Percentiles rank a stretch among this genome's conserved stretches.
phyloP scores from a whole-genome alignment of 2,329 filamentous ascomycete genomes.

The Anisogramma anomala region DNA sequence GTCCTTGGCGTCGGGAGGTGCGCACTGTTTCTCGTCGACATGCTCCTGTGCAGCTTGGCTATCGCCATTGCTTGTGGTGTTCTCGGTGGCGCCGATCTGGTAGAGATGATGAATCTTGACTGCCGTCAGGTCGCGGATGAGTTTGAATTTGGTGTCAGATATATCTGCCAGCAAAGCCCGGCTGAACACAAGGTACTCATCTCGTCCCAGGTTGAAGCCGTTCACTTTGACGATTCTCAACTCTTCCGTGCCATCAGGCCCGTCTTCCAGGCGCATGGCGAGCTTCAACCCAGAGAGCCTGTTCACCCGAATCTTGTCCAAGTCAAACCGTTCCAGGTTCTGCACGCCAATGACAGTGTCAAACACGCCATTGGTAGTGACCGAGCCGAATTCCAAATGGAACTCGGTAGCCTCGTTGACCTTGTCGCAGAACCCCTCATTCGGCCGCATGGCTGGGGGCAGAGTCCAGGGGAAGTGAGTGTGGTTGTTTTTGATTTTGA shows the following conservation, averaged over 20 bases:
- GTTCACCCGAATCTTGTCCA: constrained; percentile 36
- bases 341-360: constrained; percentile 35
- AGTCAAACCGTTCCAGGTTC: constrained; percentile 33
- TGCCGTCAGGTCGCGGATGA: constrained; percentile 53
- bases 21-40: constrained; percentile 8
- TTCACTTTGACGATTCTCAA: constrained; percentile 74
- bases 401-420: constrained; percentile 63
- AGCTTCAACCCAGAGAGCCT: constrained; percentile 49
- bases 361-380: constrained; percentile 32
- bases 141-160: constrained; percentile 73
- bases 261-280: constrained; percentile 54
- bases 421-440: constrained; percentile 63
- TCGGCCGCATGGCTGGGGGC: constrained; percentile 60
- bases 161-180: constrained; percentile 65
- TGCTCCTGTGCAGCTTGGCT: constrained; percentile 12
- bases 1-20: constrained; percentile 15
- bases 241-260: constrained; percentile 27
- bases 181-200: constrained; percentile 75
- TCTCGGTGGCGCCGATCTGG: constrained; percentile 61
- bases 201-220: constrained; percentile 67
- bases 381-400: constrained; percentile 49
- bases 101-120: constrained; percentile 31
- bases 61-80: constrained; percentile 17
- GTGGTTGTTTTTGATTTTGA: constrained; percentile 56
- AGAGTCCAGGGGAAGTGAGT: constrained; percentile 92